A percentile compares a stretch with the other conserved stretches of the same genome.
Conservation (phyloP, 2,329 filamentous ascomycete species). For the Pezicula carpinea region DNA sequence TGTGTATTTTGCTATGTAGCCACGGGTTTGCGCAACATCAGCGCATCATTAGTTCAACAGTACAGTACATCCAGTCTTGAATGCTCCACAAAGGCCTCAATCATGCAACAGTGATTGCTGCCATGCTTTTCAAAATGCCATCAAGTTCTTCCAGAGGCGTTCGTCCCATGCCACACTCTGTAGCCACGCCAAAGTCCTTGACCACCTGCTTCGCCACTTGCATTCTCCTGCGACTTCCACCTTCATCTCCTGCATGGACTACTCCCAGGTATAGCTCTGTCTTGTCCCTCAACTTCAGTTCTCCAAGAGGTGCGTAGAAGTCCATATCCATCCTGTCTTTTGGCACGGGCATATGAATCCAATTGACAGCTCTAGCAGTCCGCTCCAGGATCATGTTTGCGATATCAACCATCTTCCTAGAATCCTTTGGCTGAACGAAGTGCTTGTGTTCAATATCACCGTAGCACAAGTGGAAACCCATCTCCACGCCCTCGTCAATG, state of each 20-base stretch:
- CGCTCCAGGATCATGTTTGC: slow-evolving; percentile 28
- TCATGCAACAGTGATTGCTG: neutral
- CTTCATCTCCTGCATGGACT: slow-evolving; percentile 33
- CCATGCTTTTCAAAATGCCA: slow-evolving; percentile 6
- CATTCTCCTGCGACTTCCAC: slow-evolving; percentile 34
- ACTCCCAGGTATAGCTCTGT: slow-evolving; percentile 36
- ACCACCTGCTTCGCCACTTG: slow-evolving; percentile 28
- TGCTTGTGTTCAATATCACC: slow-evolving; percentile 40
- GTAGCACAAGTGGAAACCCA: slow-evolving; percentile 44
- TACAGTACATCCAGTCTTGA: too few relatives aligned
- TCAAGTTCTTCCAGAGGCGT: slow-evolving; percentile 10
- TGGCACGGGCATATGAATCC: slow-evolving; percentile 40
- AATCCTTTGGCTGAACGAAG: slow-evolving; percentile 35
- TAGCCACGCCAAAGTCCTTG: slow-evolving; percentile 33
- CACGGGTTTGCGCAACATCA: too few relatives aligned
- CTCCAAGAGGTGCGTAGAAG: slow-evolving; percentile 35
- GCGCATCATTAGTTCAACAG: too few relatives aligned
- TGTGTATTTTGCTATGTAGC: too few relatives aligned
- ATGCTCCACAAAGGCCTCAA: too few relatives aligned
- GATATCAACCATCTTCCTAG: slow-evolving; percentile 30
- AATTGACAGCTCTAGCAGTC: slow-evolving; percentile 30
- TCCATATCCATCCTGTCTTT: slow-evolving; percentile 30
- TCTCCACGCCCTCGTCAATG: slow-evolving; percentile 32
- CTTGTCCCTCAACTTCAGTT: slow-evolving; percentile 24
- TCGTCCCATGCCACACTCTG: slow-evolving; percentile 37